Base-by-base conservation (phyloP, 2,329 filamentous ascomycete species). In the Trichoderma polysporum region DNA sequence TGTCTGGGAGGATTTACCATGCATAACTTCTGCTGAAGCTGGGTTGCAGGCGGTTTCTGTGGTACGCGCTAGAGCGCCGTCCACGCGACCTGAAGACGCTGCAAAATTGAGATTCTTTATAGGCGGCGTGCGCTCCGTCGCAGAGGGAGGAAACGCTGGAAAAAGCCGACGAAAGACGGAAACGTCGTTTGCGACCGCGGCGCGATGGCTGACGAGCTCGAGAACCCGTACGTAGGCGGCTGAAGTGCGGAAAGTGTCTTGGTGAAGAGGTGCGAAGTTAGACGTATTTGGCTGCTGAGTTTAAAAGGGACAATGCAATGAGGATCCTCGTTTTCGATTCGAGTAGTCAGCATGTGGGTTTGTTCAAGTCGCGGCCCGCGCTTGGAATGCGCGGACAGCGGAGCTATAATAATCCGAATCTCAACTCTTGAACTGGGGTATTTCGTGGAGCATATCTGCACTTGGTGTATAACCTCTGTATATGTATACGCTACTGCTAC, bases 51-150 rank as follows among this genome's bases (percentile, higher is more conserved):
- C 63, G 50, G 66, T 56, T 45, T 68, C 52, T 50, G 58, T 65
- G 66, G 69, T 69, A 72, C 71, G 70, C 70, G 74, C 73, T 67
- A 69, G 63, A 69, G 62, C 50, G 73, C 74, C 72, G 73, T 76
- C 74, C 79, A 82, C 81, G 81, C 81, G 80, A 82, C 77, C 73
- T 60, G 37, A 49, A 31, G 31, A 29, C 56, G 22, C 37, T 50
- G 45, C 57, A 58, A 68, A 68, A 59, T 65, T 72, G 66, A 68
- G 71, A 71, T 22, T 35, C 54, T n/a, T 27, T 37, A 52, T 59
- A 35, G 50, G 60, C 50, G 52, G 53, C 49, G 57, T 62, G 50
- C 64, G 45, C 67, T 52, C 53, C 66, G 57, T 52, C 39, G 54
- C 56, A 37, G 58, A 60, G 50, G 53, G 35, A 22, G 57, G 62